Evolutionary conservation across 345 rosid species (phyloP), one percentile per base, ranked within the genome.

Genomic region (Hibiscus tridactylites): DNA sequence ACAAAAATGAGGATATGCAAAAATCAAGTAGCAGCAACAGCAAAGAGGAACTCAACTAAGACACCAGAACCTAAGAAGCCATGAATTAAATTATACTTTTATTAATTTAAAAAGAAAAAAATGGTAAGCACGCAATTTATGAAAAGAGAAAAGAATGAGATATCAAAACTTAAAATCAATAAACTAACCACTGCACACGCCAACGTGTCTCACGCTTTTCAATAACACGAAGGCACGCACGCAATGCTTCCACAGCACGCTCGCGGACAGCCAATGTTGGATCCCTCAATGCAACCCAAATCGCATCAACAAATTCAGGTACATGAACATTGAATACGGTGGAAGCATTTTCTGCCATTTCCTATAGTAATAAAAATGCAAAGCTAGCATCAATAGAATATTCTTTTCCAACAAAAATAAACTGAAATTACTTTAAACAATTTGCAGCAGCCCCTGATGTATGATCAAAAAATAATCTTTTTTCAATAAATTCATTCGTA

Each of bases 151-250:
- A 26, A 24, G 37, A 59, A 61, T 33, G 10, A 24, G 29, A 50
- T 37, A 17, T 37, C 73, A 72, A 57, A 73, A 57, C 39, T 66
- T 56, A 6, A 56, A 60, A 19, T 42, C 70, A 86, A 93, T 71
- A 61, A 96, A 86, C 98, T 73, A 61, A 96, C 99, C 99, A 92
- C 49, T 92, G 99, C 76, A 96, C 99, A 54, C 97, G 90, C 99
- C 98, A 96, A 3, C 99, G 97, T 59, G 99, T 96, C 85, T 96
- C 99, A 31, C 98, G 93, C 82, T 96, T 96, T 85, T 96, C 99
- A 73, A 96, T 91, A 82, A 96, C 99, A 79, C 88, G 87, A 79
- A 96, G 99, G 79, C 98, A 96, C 68, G 99, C 99, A 72, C 99
- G 98, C 84, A 92, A 81, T 74, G 99, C 98, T 86, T 96, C 99